Conservation (phyloP, 2,329 filamentous ascomycete species). For the Penicillium sp. region DNA sequence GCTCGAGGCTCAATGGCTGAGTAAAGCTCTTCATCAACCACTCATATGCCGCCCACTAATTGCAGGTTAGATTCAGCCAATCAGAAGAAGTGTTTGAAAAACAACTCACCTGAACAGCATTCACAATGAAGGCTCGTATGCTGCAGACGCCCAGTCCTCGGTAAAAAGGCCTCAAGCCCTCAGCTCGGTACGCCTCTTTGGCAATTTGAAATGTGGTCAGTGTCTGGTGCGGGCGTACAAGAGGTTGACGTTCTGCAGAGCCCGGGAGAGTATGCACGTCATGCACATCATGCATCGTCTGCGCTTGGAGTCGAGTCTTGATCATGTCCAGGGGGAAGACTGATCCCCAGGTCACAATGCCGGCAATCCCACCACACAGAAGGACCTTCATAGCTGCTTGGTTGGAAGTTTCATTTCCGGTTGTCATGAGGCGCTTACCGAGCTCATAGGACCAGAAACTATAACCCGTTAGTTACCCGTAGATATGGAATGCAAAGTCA, state of each 20-base stretch:
- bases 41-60: conserved; percentile 85
- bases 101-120: conserved; percentile 67
- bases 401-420: conserved; percentile 47
- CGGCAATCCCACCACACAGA: conserved; percentile 82
- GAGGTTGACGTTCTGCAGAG: conserved; percentile 25
- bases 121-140: conserved; percentile 83
- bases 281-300: conserved; percentile 41
- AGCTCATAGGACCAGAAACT: conserved; percentile 89
- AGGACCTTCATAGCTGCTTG: conserved; percentile 63
- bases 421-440: conserved; percentile 60
- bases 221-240: conserved; percentile 20
- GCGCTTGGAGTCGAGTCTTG: conserved; percentile 88
- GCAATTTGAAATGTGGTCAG: conserved; percentile 64
- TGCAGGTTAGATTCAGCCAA: conserved; percentile 7
- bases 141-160: conserved; percentile 78
- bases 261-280: conserved; percentile 12
- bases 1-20: conserved; percentile 14
- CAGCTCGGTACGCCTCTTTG: conserved; percentile 63
- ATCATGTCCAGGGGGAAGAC: conserved; percentile 90
- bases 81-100: neutral
- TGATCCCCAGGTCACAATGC: conserved; percentile 83
- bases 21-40: conserved; percentile 66
- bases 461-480: neutral
- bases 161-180: conserved; percentile 66
- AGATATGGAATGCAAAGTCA: too few relatives aligned